Evolutionary conservation across 768 basidiomycete genomes (phyloP).

Genomic region (Hypsizygus marmoreus): DNA sequence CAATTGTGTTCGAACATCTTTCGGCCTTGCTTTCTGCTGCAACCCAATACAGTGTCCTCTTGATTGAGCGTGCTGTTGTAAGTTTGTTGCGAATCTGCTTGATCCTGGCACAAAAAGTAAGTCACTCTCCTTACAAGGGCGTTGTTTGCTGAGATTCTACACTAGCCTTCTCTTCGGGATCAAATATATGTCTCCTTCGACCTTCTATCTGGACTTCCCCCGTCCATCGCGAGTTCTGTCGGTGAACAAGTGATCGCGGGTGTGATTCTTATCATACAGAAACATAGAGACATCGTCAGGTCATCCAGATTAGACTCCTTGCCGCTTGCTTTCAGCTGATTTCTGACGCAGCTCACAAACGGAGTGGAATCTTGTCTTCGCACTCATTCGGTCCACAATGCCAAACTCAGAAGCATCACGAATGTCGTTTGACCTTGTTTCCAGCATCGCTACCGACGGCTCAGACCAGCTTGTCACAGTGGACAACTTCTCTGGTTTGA

Average conservation of each 20-base stretch:
- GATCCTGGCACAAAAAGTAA: conserved; percentile 78
- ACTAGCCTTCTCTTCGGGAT: conserved; percentile 79
- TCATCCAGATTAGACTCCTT: conserved; percentile 29
- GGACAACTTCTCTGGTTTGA: conserved; percentile 81
- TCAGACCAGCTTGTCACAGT: conserved; percentile 58
- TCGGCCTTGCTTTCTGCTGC: conserved; percentile 78
- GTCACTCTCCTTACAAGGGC: conserved; percentile 17
- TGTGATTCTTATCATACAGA: conserved; percentile 74
- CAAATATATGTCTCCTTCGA: conserved; percentile 96
- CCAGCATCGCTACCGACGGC: conserved; percentile 63
- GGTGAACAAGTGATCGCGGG: conserved; percentile 93
- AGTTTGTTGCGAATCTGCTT: conserved; percentile 83
- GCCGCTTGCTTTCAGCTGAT: conserved; percentile 1
- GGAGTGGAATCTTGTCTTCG: conserved; percentile 94
- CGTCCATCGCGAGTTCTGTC: conserved; percentile 74
- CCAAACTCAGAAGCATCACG: conserved; percentile 87
- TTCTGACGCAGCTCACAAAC: conserved; percentile 69
- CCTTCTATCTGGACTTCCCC: conserved; percentile 78
- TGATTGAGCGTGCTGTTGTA: conserved; percentile 94
- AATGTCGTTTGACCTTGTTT: conserved; percentile 79
- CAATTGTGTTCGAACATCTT: conserved; percentile 91
- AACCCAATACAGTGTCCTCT: conserved; percentile 80
- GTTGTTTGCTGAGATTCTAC: conserved; percentile 8
- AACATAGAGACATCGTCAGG: conserved; percentile 74
- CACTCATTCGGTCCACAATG: conserved; percentile 82